Percentiles rank a stretch among this genome's conserved stretches.
phyloP scores from a whole-genome alignment of 371 early-diverging fungal species.

The Syncephalastrum racemosum region DNA sequence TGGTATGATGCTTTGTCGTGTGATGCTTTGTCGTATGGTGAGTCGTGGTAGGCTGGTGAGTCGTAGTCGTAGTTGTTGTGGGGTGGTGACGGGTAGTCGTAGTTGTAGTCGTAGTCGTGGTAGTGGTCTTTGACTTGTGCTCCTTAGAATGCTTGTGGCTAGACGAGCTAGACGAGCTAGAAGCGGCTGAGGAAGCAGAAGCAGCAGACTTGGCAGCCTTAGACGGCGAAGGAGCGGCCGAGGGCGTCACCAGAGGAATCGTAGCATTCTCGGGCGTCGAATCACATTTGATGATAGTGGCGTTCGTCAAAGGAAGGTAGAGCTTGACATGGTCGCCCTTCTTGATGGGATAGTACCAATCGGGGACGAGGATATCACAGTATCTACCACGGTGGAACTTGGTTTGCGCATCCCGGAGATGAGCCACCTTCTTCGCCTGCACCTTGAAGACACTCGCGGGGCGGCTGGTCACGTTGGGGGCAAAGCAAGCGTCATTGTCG shows the following conservation, averaged over 20 bases:
- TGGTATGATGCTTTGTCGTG: slow-evolving; percentile 15
- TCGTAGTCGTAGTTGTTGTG: slow-evolving; percentile 12
- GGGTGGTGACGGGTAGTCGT: slow-evolving; percentile 8
- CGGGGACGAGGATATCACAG: slow-evolving; percentile 13
- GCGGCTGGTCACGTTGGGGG: slow-evolving; percentile 4
- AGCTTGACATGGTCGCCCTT: slow-evolving; percentile 7
- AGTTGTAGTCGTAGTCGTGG: slow-evolving; percentile 26
- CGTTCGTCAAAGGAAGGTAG: slow-evolving; percentile 12
- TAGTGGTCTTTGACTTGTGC: slow-evolving; percentile 10
- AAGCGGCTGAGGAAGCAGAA: background rate
- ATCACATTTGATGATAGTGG: slow-evolving; percentile 12
- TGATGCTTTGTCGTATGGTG: slow-evolving; percentile 16
- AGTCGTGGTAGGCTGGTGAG: slow-evolving; percentile 4
- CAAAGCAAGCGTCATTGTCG: slow-evolving; percentile 6
- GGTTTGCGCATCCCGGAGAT: slow-evolving; percentile 10
- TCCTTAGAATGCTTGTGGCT: background rate
- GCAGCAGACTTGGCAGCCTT: slow-evolving; percentile 2
- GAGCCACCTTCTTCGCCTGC: slow-evolving; percentile 3
- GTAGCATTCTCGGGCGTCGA: background rate
- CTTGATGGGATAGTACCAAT: slow-evolving; percentile 11
- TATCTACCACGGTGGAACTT: slow-evolving; percentile 11
- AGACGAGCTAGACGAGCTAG: background rate
- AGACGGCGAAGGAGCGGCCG: background rate
- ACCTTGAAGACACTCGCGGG: slow-evolving; percentile 10
- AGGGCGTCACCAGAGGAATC: background rate